phyloP scores from a whole-genome alignment of 78 protist genomes.

The Ministeria vibrans region DNA sequence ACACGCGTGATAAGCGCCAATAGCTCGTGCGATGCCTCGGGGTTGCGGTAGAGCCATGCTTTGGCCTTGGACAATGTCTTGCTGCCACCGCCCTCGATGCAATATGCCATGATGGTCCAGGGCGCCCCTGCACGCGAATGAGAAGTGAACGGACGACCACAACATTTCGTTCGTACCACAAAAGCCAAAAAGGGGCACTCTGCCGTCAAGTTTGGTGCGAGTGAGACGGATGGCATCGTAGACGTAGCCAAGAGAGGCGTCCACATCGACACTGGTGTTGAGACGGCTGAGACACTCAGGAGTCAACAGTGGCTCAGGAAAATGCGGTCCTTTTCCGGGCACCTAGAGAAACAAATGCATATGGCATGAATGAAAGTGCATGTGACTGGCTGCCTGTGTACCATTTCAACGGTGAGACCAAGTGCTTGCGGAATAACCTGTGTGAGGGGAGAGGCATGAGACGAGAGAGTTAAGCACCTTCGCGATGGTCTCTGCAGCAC shows the following conservation, averaged over 20 bases:
- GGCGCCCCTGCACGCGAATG: slow-evolving; percentile 59
- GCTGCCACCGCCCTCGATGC: slow-evolving; percentile 79
- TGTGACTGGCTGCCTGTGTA: no score
- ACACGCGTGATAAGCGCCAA: slow-evolving; percentile 41
- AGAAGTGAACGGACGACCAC: background rate
- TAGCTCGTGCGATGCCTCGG: slow-evolving; percentile 49
- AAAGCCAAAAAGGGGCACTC: slow-evolving; percentile 69
- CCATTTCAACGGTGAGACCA: no score
- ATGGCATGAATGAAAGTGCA: no score
- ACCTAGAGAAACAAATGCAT: no score
- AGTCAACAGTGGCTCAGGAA: slow-evolving; percentile 47
- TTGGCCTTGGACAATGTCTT: slow-evolving; percentile 47
- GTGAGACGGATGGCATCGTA: slow-evolving; percentile 74
- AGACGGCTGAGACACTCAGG: slow-evolving; percentile 26
- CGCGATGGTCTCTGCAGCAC: no score
- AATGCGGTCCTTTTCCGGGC: slow-evolving; percentile 72
- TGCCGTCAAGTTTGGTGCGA: slow-evolving; percentile 47
- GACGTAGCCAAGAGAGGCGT: slow-evolving; percentile 57
- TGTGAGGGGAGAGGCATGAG: no score
- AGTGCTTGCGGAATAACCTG: no score
- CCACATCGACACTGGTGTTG: slow-evolving; percentile 29
- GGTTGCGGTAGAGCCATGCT: slow-evolving; percentile 51
- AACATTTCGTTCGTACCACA: slow-evolving; percentile 30
- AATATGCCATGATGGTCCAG: slow-evolving; percentile 84
- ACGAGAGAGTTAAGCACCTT: no score